phyloP scores from a whole-genome alignment of 768 basidiomycete genomes.

The Mycena venus region DNA sequence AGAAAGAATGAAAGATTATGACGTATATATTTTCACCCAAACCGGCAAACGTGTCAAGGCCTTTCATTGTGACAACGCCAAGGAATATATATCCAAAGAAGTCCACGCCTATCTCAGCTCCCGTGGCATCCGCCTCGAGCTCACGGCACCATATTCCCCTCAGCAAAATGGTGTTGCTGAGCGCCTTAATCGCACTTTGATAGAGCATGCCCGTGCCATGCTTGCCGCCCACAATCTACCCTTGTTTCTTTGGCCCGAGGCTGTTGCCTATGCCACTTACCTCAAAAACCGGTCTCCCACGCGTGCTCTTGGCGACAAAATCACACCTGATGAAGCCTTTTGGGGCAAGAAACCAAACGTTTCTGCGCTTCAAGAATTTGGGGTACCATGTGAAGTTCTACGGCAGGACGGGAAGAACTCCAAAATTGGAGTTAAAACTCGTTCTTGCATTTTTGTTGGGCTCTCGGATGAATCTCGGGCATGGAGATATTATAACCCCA shows the following conservation, averaged over 20 bases:
- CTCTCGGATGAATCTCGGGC: conserved; percentile 32
- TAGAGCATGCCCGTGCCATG: conserved; percentile 30
- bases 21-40: conserved; percentile 18
- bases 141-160: conserved; percentile 42
- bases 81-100: conserved; percentile 11
- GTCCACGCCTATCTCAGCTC: neutral
- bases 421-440: conserved; percentile 3
- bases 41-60: neutral
- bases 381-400: conserved; percentile 30
- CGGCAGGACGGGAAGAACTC: neutral
- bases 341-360: too few species aligned
- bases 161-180: conserved; percentile 47
- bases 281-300: conserved; percentile 38
- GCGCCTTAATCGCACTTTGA: neutral
- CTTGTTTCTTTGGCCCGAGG: conserved; percentile 21
- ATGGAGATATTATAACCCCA: conserved; percentile 28
- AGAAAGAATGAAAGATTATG: neutral
- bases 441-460: conserved; percentile 29
- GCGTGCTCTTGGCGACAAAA: conserved; percentile 11
- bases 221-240: conserved; percentile 17
- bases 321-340: conserved; percentile 35
- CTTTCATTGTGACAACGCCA: conserved; percentile 38
- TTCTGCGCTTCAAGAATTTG: too few species aligned
- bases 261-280: conserved; percentile 36
- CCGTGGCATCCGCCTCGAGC: neutral